phyloP scores from a whole-genome alignment of 208 protist genomes.

The Entamoeba dispar region DNA sequence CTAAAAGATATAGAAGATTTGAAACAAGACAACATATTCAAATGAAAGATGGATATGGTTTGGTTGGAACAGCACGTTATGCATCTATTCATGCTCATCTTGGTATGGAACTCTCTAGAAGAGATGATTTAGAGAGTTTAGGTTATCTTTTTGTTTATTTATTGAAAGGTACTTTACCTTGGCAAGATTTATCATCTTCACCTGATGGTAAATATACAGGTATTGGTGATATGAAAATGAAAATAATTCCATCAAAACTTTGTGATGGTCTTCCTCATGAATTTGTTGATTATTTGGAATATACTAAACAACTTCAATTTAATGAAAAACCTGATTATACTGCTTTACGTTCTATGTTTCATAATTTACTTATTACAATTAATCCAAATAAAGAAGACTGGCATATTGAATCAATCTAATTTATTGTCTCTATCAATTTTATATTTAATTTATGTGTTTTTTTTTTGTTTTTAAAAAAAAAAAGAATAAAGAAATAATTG shows the following conservation, averaged over 20 bases:
- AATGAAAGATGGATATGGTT: conserved; percentile 88
- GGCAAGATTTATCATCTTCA: conserved; percentile 54
- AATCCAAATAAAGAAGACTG: background rate
- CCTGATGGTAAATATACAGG: conserved; percentile 70
- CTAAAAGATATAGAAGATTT: conserved; percentile 90
- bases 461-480: too few relatives aligned
- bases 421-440: too few relatives aligned
- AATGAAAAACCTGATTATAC: conserved; percentile 94
- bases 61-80: conserved; percentile 96
- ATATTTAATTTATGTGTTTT: too few relatives aligned
- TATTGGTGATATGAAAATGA: conserved; percentile 83
- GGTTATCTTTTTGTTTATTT: conserved; percentile 99
- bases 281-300: conserved; percentile 86
- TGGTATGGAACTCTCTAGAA: conserved; percentile 71
- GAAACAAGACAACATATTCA: conserved; percentile 82
- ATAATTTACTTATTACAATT: conserved; percentile 40
- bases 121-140: conserved; percentile 89
- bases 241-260: conserved; percentile 68
- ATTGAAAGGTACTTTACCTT: conserved; percentile 81
- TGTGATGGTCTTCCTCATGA: conserved; percentile 59
- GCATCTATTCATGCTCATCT: conserved; percentile 95
- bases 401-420: background rate
- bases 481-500: too few relatives aligned
- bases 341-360: conserved; percentile 81
- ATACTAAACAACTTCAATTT: conserved; percentile 76